phyloP scores from a whole-genome alignment of 352 stramenopile species.

The Phytopythium cucurbitacearum region DNA sequence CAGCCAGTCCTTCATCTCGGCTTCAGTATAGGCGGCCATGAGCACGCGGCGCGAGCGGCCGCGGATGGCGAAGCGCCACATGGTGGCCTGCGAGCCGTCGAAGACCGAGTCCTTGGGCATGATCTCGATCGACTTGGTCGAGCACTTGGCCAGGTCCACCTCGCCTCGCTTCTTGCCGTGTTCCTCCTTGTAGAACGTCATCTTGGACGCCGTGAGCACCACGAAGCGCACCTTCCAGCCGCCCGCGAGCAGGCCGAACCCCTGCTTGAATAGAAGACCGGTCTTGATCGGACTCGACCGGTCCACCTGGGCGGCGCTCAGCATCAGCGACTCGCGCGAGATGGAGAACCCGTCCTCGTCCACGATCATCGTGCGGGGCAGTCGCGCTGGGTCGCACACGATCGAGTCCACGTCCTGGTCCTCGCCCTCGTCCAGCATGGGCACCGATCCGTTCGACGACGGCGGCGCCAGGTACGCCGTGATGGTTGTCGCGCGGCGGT shows the following conservation, averaged over 20 bases:
- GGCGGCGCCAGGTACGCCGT: slow-evolving; percentile 36
- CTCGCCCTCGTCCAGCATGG: slow-evolving; percentile 25
- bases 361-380: slow-evolving; percentile 59
- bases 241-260: slow-evolving; percentile 19
- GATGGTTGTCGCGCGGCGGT: slow-evolving; percentile 19
- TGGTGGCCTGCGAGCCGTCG: slow-evolving; percentile 62
- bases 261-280: slow-evolving; percentile 72
- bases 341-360: slow-evolving; percentile 64
- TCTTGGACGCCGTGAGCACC: slow-evolving; percentile 55
- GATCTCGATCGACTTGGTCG: slow-evolving; percentile 66
- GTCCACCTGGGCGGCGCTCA: slow-evolving; percentile 31
- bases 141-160: slow-evolving; percentile 59
- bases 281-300: slow-evolving; percentile 56
- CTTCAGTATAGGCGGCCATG: slow-evolving; percentile 71
- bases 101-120: slow-evolving; percentile 82
- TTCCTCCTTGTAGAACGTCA: slow-evolving; percentile 74
- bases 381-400: slow-evolving; percentile 43
- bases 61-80: slow-evolving; percentile 82
- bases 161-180: slow-evolving; percentile 61
- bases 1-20: slow-evolving; percentile 85
- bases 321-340: slow-evolving; percentile 45
- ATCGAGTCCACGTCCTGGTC: slow-evolving; percentile 63
- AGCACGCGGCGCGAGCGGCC: slow-evolving; percentile 41
- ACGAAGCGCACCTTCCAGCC: slow-evolving; percentile 81
- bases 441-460: slow-evolving; percentile 23